A percentile compares a stretch with the other conserved stretches of the same genome.
Conservation (phyloP, 2,329 filamentous ascomycete genomes). For the Beauveria sp. region DNA sequence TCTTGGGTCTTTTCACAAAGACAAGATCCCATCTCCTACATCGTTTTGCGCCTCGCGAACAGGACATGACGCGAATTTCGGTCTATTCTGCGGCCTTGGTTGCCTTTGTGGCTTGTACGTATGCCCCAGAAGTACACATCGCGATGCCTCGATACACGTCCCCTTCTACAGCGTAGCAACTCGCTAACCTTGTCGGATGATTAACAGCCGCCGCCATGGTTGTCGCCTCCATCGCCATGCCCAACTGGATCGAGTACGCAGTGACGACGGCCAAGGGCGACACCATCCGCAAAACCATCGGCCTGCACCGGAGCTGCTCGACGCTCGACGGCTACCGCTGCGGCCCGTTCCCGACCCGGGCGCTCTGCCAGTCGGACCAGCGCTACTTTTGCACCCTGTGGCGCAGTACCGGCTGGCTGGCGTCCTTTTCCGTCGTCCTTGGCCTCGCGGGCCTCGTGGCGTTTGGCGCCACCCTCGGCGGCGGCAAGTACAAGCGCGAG, state of each 20-base stretch:
- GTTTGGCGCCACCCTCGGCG: constrained; percentile 68
- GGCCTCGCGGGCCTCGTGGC: constrained; percentile 74
- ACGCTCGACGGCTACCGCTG: constrained; percentile 57
- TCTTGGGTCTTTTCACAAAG: background rate
- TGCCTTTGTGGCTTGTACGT: constrained; percentile 37
- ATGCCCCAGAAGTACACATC: background rate
- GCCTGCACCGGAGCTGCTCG: constrained; percentile 75
- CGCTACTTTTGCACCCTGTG: constrained; percentile 86
- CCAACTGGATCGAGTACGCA: constrained; percentile 63
- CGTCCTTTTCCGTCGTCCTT: constrained; percentile 75
- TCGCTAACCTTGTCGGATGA: background rate
- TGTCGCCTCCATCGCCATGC: constrained; percentile 58
- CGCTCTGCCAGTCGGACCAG: constrained; percentile 34
- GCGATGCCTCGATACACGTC: background rate
- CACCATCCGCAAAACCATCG: constrained; percentile 53
- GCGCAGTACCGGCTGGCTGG: constrained; percentile 80
- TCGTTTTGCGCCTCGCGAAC: background rate
- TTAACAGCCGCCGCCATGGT: constrained; percentile 60
- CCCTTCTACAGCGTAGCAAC: background rate
- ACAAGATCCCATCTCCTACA: background rate
- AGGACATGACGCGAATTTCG: constrained; percentile 34
- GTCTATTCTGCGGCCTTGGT: constrained; percentile 36
- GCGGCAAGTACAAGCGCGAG: constrained; percentile 73
- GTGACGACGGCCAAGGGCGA: constrained; percentile 41
- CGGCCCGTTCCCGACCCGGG: constrained; percentile 29